These are phyloP conservation scores for Pseudozyma pruni DNA, from an alignment of 1,284 basidiomycete genomes.

Conservation along the genomic window DNA sequence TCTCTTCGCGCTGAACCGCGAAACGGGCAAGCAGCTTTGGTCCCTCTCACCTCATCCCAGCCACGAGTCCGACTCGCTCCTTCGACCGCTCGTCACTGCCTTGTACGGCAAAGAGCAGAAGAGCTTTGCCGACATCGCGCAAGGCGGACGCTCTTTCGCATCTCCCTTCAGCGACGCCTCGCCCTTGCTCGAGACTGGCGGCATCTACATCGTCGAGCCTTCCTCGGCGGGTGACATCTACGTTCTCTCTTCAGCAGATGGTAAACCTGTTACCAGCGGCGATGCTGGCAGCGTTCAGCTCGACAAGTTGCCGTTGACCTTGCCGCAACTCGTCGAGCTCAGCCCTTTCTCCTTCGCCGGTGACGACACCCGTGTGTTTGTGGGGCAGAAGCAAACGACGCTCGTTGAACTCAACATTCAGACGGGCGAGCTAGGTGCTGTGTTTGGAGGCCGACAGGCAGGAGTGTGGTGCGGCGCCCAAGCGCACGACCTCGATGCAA, in stretches of 20 bases:
- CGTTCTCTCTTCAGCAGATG: constrained; percentile 73
- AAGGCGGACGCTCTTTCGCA: constrained; percentile 31
- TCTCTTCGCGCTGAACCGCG: constrained; percentile 84
- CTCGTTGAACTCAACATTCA: constrained; percentile 82
- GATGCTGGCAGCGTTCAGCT: constrained; percentile 47
- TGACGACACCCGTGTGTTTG: constrained; percentile 79
- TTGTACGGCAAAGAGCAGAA: constrained; percentile 54
- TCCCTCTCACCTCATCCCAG: constrained; percentile 40
- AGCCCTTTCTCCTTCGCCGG: constrained; percentile 82
- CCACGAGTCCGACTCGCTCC: constrained; percentile 45
- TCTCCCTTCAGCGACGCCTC: constrained; percentile 37
- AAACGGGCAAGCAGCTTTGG: constrained; percentile 73
- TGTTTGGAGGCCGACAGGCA: constrained; percentile 71
- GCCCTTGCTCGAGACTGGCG: constrained; percentile 73
- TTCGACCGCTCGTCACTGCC: constrained; percentile 56
- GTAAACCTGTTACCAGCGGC: constrained; percentile 6
- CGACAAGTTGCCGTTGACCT: constrained; percentile 83
- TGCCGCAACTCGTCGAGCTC: constrained; percentile 86
- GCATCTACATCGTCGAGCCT: constrained; percentile 89
- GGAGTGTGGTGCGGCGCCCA: constrained; percentile 46
- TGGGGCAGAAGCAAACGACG: constrained; percentile 85
- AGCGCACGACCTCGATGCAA: constrained; percentile 24
- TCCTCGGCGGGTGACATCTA: constrained; percentile 85
- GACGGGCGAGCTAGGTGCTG: constrained; percentile 82
- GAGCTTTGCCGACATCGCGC: constrained; percentile 56